A percentile compares a stretch with the other conserved stretches of the same genome.
These are phyloP conservation scores for Calonectria naviculata DNA, from an alignment of 2,329 filamentous ascomycete species.

Conservation along the genomic window DNA sequence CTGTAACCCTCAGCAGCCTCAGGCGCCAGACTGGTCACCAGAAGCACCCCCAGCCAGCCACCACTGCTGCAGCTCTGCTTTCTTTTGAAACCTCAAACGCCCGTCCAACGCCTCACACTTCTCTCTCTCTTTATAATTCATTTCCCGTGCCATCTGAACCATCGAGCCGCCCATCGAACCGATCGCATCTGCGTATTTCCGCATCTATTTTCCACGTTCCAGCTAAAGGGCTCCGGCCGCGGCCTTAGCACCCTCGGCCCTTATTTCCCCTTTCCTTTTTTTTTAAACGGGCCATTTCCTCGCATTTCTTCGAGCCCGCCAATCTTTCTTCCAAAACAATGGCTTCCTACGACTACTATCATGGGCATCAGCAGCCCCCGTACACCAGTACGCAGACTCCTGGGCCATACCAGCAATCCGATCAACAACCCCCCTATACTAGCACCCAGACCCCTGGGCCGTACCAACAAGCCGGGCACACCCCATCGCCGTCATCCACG, in stretches of 20 bases:
- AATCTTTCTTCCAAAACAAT: constrained; percentile 48
- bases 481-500: constrained; percentile 54
- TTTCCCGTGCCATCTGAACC: neutral
- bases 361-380: constrained; percentile 52
- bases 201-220: neutral
- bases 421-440: constrained; percentile 51
- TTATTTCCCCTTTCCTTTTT: constrained; percentile 16
- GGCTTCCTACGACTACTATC: constrained; percentile 76
- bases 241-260: constrained; percentile 16
- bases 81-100: constrained; percentile 16
- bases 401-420: constrained; percentile 53
- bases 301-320: neutral
- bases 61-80: constrained; percentile 5
- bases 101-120: neutral
- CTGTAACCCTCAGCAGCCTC: constrained; percentile 13
- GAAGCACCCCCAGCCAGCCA: constrained; percentile 7
- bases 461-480: constrained; percentile 52
- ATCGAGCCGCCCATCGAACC: neutral
- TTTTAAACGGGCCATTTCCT: constrained; percentile 15
- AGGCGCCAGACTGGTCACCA: constrained; percentile 12
- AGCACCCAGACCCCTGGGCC: constrained; percentile 52
- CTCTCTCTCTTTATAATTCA: neutral
- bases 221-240: constrained; percentile 11
- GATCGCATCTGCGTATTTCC: neutral
- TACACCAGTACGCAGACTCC: constrained; percentile 50